Conservation (phyloP, 495 filamentous ascomycete genomes). For the Daldinia vernicosa region DNA sequence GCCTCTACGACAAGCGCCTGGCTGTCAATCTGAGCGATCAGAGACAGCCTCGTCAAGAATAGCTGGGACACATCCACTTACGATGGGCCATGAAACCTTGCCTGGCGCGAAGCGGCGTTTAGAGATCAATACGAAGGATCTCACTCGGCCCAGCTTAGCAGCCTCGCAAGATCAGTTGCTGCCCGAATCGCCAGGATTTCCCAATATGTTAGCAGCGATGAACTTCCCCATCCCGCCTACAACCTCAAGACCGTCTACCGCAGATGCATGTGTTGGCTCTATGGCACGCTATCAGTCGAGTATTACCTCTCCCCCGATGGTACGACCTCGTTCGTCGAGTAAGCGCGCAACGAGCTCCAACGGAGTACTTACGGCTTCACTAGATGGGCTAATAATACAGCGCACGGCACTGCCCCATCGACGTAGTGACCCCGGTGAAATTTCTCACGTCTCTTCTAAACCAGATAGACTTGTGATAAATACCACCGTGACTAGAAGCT, state of each 20-base stretch:
- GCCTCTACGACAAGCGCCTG: neutral
- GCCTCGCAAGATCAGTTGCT: slow-evolving; percentile 17
- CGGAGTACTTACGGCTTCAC: slow-evolving; percentile 15
- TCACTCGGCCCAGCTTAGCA: slow-evolving; percentile 11
- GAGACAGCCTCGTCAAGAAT: slow-evolving; percentile 29
- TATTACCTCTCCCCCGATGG: slow-evolving; percentile 1
- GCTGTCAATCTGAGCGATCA: slow-evolving; percentile 14
- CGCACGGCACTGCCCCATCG: neutral
- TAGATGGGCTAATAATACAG: slow-evolving; percentile 33
- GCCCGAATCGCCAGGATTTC: slow-evolving; percentile 43
- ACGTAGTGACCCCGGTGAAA: neutral
- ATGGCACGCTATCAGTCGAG: slow-evolving; percentile 2
- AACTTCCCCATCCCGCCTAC: slow-evolving; percentile 40
- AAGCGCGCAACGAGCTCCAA: slow-evolving; percentile 22
- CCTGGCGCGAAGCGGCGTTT: neutral
- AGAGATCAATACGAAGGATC: slow-evolving; percentile 3
- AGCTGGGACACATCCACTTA: neutral
- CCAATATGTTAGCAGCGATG: slow-evolving; percentile 41
- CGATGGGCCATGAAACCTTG: neutral
- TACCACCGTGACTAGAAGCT: neutral
- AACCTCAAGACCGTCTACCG: slow-evolving; percentile 25
- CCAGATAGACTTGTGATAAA: neutral
- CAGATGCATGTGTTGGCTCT: slow-evolving; percentile 15
- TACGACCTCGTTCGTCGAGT: slow-evolving; percentile 35
- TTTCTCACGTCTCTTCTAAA: neutral